Conservation (phyloP, 257 asterid genomes). For the Rauvolfia tetraphylla region DNA sequence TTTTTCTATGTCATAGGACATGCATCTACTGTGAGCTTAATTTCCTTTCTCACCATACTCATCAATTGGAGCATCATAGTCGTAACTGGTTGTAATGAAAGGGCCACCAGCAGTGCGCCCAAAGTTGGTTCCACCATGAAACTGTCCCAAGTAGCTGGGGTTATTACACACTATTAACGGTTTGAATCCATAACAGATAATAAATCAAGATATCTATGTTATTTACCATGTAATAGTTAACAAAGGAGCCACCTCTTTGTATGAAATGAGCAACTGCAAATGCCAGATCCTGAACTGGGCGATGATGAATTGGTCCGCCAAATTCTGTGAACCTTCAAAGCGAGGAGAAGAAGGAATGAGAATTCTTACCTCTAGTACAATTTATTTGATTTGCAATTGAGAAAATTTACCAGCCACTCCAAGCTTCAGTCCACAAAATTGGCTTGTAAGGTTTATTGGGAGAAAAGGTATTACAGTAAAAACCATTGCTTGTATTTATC, state of each 20-base stretch:
- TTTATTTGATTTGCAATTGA: not conserved
- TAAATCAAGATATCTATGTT: not conserved
- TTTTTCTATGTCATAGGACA: not conserved
- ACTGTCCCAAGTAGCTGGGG: conserved; percentile 31
- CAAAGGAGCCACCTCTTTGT: conserved; percentile 56
- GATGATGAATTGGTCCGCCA: conserved; percentile 51
- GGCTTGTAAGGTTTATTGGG: conserved; percentile 73
- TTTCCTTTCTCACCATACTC: conserved; percentile 49
- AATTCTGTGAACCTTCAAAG: conserved; percentile 53
- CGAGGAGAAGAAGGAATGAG: conserved; percentile 1
- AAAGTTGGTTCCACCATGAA: conserved; percentile 75
- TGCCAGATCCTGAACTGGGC: conserved; percentile 74
- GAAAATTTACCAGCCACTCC: conserved; percentile 64
- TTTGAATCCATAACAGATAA: not conserved
- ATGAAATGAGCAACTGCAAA: conserved; percentile 68
- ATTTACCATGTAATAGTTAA: conserved; percentile 71
- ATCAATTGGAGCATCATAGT: conserved; percentile 75
- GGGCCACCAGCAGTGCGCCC: conserved; percentile 82
- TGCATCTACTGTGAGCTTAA: not conserved
- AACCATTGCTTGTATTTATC: conserved; percentile 73
- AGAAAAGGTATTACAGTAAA: conserved; percentile 57
- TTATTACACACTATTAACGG: not conserved
- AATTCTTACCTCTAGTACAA: not conserved
- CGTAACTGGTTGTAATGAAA: conserved; percentile 63
- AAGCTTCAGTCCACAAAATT: conserved; percentile 68